Evolutionary conservation across 148 eudicot genomes (phyloP), one percentile per base, ranked within the genome.

Genomic region (Camellia japonica): DNA sequence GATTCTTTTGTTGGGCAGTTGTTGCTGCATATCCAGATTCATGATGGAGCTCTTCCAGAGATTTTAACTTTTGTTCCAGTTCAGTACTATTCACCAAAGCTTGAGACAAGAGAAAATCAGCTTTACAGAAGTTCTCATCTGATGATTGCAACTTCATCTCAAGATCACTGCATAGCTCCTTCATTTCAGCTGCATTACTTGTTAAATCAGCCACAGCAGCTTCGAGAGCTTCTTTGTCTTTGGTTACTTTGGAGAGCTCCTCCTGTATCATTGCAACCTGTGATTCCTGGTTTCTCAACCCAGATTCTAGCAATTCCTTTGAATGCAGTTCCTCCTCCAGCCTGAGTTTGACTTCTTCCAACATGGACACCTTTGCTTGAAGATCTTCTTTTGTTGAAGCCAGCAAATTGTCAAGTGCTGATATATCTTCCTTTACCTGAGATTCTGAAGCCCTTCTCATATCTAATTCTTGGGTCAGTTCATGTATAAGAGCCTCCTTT

Each of bases 391-490:
- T 85, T 3, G 83, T 76, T 13, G 88, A 83, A 14, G 86, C 84
- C 11, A 86, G 68, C 43, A 80, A 51, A 54, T 81, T 81, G 80
- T 89, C 92, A 43, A 89, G 80, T 6, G 86, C 81, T 1, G 82
- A 80, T 20, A 83, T 47, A 62, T 83, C 84, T 77, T 87, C 89
- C 85, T 88, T 89, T 6, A 84, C 73, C 82, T 87, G 87, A 70
- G 82, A 61, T 80, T 88, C 94, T 5, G 91, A 87, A 81, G 82
- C 85, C 82, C 80, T 91, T 74, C 68, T 73, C 54, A 80, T n/a
- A n/a, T 91, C 90, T 78, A 90, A 64, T 76, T 90, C 94, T 81
- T 87, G 84, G 4, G 85, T 80, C 77, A 85, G 46, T 79, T 89
- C 87, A 71, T 80, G 58, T 41, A 87, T 20, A 5, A 60, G 66